A percentile compares a stretch with the other conserved stretches of the same genome.
Evolutionary conservation across 2,329 filamentous ascomycete species (phyloP).

Genomic region (Scleromitrula shiraiana): DNA sequence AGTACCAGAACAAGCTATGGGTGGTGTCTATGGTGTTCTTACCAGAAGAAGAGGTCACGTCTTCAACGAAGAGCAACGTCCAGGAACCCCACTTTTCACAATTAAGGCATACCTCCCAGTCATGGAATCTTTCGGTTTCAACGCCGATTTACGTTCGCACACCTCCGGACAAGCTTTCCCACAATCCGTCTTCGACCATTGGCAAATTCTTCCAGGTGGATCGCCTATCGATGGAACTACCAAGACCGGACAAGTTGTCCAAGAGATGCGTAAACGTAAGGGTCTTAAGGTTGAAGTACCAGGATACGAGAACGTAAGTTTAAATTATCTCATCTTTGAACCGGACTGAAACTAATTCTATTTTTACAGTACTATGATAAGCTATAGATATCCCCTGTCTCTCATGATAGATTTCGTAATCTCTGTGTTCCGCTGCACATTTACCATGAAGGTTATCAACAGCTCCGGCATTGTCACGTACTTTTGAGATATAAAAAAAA

Average conservation of each 20-base stretch:
- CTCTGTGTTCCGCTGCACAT: constrained; percentile 19
- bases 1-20: constrained; percentile 97
- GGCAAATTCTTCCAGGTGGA: constrained; percentile 91
- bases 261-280: constrained; percentile 96
- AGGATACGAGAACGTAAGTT: constrained; percentile 88
- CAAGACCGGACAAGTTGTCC: constrained; percentile 77
- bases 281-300: constrained; percentile 96
- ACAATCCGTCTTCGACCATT: constrained; percentile 98
- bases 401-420: constrained; percentile 27
- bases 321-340: not conserved
- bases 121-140: constrained; percentile 99
- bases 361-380: constrained; percentile 90
- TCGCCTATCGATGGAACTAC: constrained; percentile 76
- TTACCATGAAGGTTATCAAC: constrained; percentile 18
- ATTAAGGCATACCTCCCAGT: constrained; percentile 96
- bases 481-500: constrained; percentile 23
- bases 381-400: constrained; percentile 56
- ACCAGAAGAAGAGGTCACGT: constrained; percentile 98
- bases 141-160: constrained; percentile 85
- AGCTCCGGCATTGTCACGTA: constrained; percentile 23
- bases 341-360: constrained; percentile 33
- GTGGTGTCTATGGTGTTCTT: constrained; percentile 99
- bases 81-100: constrained; percentile 98
- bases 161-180: constrained; percentile 99
- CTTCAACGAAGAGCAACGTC: constrained; percentile 96